A percentile compares a stretch with the other conserved stretches of the same genome.
Conservation (phyloP, 331 rosid genomes). For the Arachis monticola region DNA sequence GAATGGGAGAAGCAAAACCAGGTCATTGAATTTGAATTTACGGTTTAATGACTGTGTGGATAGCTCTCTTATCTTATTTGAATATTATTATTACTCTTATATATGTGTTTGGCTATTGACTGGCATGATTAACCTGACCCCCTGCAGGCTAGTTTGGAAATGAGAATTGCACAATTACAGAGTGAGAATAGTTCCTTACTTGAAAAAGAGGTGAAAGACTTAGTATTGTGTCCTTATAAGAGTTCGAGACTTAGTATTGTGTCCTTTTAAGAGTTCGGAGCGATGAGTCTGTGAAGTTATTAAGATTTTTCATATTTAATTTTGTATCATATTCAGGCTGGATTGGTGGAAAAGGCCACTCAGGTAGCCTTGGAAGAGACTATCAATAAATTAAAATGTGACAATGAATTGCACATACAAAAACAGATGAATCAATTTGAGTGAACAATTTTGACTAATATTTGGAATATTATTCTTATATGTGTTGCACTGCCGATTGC, state of each 20-base stretch:
- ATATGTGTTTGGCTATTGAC: slow-evolving; percentile 27
- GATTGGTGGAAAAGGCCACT: too few relatives aligned
- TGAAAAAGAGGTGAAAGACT: slow-evolving; percentile 56
- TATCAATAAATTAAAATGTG: too few relatives aligned
- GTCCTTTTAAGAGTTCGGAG: not conserved
- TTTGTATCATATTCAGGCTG: slow-evolving; percentile 51
- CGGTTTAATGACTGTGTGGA: slow-evolving; percentile 15
- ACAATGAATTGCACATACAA: too few relatives aligned
- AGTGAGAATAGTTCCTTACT: slow-evolving; percentile 61
- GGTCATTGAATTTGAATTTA: slow-evolving; percentile 42
- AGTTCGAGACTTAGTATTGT: too few relatives aligned
- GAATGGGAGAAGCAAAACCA: slow-evolving; percentile 47
- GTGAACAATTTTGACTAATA: too few relatives aligned
- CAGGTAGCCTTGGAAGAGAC: too few relatives aligned
- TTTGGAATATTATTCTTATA: too few relatives aligned
- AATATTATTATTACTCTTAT: slow-evolving; percentile 12
- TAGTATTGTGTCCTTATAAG: not conserved
- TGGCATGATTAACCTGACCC: slow-evolving; percentile 31
- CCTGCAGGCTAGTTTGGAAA: slow-evolving; percentile 62
- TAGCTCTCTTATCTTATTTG: slow-evolving; percentile 22
- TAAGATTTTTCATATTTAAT: slow-evolving; percentile 39
- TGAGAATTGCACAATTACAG: slow-evolving; percentile 58
- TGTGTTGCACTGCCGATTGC: too few relatives aligned
- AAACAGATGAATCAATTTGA: too few relatives aligned
- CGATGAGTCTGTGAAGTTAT: slow-evolving; percentile 30